Base-by-base conservation (phyloP, 2,329 filamentous ascomycete genomes). In the Chrysoporthe deuterocubensis region DNA sequence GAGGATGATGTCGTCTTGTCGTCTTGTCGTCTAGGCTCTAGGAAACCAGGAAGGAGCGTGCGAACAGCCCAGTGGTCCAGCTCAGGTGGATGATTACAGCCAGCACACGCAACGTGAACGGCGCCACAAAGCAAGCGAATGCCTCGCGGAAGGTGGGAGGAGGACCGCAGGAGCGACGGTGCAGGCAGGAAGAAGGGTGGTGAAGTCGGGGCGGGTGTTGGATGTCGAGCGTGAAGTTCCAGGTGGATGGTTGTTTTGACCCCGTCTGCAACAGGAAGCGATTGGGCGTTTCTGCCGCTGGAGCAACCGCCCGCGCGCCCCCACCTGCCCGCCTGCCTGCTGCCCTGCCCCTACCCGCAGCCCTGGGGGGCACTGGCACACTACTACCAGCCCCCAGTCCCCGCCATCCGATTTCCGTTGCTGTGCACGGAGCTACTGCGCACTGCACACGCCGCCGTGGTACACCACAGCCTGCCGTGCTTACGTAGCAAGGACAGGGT, bases 251-350 rank as follows among this genome's bases (percentile, higher is more conserved):
- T 62, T 62, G 60, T 62, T 62, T 62, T 62, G 60, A 62, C 60
- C 44, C 43, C 42, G 46, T 62, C 60, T 62, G 32, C 60, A 62
- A 18, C 42, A 48, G 58, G 58, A 61, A 62, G 60, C 50, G 60
- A 50, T 52, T 62, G 60, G 60, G 60, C 60, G 46, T 62, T 61
- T 50, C 64, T 65, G 64, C 64, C 64, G 56, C 64, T 65, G 56
- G 54, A 65, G 64, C 64, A 65, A 65, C 64, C 64, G 48, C 62
- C 34, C 7, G 50, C 62, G 42, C 54, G 14, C 62, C 54, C 21
- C 26, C n/a, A 18, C 59, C 42, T 26, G 32, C 34, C 46, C 21
- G n/a, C 26, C 62, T 44, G 18, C 37, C 34, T 26, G 37, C 52
- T 42, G 40, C 40, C 32, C 48, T 37, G 44, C 40, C n/a, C 37